Evolutionary conservation across 768 basidiomycete species (phyloP).

Genomic region (Lactifluus pinguis): DNA sequence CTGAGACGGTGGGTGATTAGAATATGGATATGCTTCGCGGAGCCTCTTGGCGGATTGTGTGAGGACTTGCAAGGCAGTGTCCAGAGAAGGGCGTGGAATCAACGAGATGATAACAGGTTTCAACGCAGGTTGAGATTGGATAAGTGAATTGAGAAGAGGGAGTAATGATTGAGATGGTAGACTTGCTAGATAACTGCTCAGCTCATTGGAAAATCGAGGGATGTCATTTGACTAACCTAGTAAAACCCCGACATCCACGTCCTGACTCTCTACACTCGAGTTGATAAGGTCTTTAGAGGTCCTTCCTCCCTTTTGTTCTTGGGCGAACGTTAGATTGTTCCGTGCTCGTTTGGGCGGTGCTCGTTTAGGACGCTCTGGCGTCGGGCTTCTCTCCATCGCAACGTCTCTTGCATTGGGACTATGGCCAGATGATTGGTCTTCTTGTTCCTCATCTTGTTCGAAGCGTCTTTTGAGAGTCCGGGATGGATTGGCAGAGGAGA

Average conservation of each 20-base stretch:
- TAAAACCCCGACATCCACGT: conserved; percentile 72
- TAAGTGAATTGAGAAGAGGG: conserved; percentile 60
- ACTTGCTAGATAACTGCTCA: conserved; percentile 43
- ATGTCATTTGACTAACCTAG: conserved; percentile 44
- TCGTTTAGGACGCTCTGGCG: conserved; percentile 69
- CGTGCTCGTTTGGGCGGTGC: conserved; percentile 60
- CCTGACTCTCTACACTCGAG: conserved; percentile 39
- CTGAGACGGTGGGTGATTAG: conserved; percentile 36
- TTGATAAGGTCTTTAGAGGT: conserved; percentile 42
- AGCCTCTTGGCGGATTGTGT: conserved; percentile 62
- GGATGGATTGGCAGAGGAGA: conserved; percentile 39
- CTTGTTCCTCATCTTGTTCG: conserved; percentile 61
- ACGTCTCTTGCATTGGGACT: conserved; percentile 40
- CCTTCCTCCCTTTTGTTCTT: conserved; percentile 30
- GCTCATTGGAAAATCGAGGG: conserved; percentile 3
- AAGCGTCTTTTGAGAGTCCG: conserved; percentile 53
- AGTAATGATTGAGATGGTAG: conserved; percentile 70
- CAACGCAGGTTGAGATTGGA: conserved; percentile 58
- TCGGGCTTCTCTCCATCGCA: conserved; percentile 79
- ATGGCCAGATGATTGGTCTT: conserved; percentile 25
- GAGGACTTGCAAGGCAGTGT: conserved; percentile 61
- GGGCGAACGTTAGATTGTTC: conserved; percentile 29
- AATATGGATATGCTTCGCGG: conserved; percentile 78
- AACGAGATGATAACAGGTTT: conserved; percentile 65
- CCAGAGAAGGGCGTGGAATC: conserved; percentile 78